Conservation (phyloP, 345 rosid species). For the Odontarrhena argentea region DNA sequence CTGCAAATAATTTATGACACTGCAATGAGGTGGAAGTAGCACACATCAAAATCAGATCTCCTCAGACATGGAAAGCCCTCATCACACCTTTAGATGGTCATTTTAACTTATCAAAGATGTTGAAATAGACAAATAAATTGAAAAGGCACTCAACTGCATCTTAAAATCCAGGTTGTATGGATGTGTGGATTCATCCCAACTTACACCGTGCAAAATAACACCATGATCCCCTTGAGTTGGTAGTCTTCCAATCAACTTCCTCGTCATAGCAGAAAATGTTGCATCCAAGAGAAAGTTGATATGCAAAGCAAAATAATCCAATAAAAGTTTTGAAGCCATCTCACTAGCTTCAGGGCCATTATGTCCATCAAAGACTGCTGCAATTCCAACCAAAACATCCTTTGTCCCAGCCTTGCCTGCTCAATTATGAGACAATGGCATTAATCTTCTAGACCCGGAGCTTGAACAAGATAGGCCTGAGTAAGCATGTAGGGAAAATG, state of each 20-base stretch:
- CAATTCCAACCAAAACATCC: conserved; percentile 73
- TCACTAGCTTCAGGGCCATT: conserved; percentile 99
- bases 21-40: not conserved
- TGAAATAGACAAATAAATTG: not conserved
- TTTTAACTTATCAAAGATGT: not conserved
- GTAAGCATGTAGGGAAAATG: not conserved
- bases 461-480: not conserved
- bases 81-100: conserved; percentile 2
- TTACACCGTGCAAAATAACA: conserved; percentile 50
- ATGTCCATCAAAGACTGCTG: conserved; percentile 93
- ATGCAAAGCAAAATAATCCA: conserved; percentile 90
- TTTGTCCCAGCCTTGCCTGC: conserved; percentile 67
- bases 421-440: conserved; percentile 25
- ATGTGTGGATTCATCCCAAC: conserved; percentile 51
- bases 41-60: conserved; percentile 3
- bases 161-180: conserved; percentile 51
- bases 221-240: conserved; percentile 49
- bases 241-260: conserved; percentile 52
- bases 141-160: conserved; percentile 47
- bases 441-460: not conserved
- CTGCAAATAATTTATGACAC: conserved; percentile 41
- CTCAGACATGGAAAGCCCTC: conserved; percentile 5
- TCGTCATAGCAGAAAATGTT: conserved; percentile 55
- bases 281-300: conserved; percentile 89
- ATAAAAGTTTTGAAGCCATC: conserved; percentile 81